These are phyloP conservation scores for Tubosaeta brunneosetosa DNA, from an alignment of 768 basidiomycete genomes.

Conservation along the genomic window DNA sequence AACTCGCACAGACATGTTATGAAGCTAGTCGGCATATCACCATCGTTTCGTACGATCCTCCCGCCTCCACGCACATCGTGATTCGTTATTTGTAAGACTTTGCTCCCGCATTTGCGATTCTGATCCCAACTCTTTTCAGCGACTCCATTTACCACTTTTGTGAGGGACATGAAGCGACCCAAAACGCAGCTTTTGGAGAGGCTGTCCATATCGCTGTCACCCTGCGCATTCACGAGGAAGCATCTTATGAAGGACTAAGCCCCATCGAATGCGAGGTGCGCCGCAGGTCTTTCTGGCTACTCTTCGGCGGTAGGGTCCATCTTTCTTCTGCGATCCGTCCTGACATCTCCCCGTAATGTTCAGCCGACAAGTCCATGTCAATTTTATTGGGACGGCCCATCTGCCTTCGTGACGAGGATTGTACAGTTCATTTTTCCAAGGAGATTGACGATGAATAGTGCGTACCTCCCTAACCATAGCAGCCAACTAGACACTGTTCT, in stretches of 20 bases:
- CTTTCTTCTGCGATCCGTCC: not conserved
- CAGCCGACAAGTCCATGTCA: conserved; percentile 88
- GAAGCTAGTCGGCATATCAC: conserved; percentile 81
- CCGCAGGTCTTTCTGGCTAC: conserved; percentile 83
- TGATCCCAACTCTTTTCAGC: conserved; percentile 34
- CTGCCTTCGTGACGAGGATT: conserved; percentile 85
- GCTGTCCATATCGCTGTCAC: conserved; percentile 80
- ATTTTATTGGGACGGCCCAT: conserved; percentile 81
- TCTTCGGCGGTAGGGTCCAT: conserved; percentile 67
- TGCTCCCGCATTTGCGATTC: not conserved
- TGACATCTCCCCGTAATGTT: not conserved
- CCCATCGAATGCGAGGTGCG: conserved; percentile 86
- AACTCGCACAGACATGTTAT: conserved; percentile 74
- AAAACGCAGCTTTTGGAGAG: conserved; percentile 84
- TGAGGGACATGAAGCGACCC: conserved; percentile 82
- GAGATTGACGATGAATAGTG: conserved; percentile 89
- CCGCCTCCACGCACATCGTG: conserved; percentile 78
- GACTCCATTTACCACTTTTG: conserved; percentile 87
- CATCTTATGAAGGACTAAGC: conserved; percentile 74
- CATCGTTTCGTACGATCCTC: conserved; percentile 77
- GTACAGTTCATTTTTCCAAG: conserved; percentile 82
- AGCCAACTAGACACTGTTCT: conserved; percentile 22
- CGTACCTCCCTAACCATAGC: conserved; percentile 33
- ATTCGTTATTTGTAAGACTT: conserved; percentile 79
- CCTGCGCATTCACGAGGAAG: conserved; percentile 82